Base-by-base conservation (phyloP, 768 basidiomycete species). In the Infundibulicybe gibba region DNA sequence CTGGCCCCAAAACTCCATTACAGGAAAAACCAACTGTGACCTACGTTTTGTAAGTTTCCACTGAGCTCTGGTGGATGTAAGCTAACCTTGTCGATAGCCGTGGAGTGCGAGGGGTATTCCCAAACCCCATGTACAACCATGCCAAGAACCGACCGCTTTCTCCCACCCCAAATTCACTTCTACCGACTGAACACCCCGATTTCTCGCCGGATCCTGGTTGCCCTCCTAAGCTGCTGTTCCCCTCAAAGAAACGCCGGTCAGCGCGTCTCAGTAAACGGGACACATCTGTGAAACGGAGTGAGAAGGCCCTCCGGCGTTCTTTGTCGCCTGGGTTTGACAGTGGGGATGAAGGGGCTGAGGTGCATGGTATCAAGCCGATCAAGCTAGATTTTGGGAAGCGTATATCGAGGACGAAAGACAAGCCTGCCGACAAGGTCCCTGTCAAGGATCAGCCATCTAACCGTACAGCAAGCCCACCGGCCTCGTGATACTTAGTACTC, bases 31-130 rank as follows among this genome's bases (percentile, higher is more conserved):
- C 82, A 0, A 85, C 75, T 2, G 66, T 88, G 43, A 80, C 79
- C 20, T 85, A 84, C 56, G 87, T 89, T 40, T 88, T 88, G 86
- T 88, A 62, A 56, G 85, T 34, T 20, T 17, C n/a, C 32, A 17
- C 3, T 15, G 9, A 3, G 11, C 32, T 12, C 37, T 40, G 5
- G 20, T 33, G 19, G n/a, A 40, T 25, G 25, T 25, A 31, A 4
- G 34, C 39, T 35, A 44, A 35, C 47, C 44, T n/a, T 42, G 42
- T 49, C 11, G 52, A 3, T 46, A 88, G 86, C 72, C 87, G 87
- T 34, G 86, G 87, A 41, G 77, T 79, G 32, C 79, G 80, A 42
- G 74, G 79, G 16, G 68, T 67, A 5, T 81, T 83, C 57, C 74
- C 75, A 6, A 89, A 88, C 50, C 86, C 85, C 0, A 65, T 81